Conservation (phyloP, 2,329 filamentous ascomycete species). For the Stachybotrys echinatus region DNA sequence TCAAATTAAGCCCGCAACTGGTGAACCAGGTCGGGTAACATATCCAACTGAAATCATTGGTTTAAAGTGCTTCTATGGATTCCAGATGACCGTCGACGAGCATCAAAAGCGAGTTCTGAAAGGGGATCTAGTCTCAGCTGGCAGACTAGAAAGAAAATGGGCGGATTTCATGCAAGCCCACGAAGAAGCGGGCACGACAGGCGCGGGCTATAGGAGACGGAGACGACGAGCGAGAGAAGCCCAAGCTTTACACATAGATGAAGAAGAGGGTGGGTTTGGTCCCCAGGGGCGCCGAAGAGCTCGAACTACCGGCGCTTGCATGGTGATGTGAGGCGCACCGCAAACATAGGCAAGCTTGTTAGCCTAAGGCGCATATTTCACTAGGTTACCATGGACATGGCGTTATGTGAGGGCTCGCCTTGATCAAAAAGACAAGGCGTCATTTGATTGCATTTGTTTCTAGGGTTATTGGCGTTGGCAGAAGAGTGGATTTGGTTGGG, state of each 20-base stretch:
- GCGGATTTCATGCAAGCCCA: constrained; percentile 88
- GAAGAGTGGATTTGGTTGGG: not conserved
- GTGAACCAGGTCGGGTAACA: constrained; percentile 33
- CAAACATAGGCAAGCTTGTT: not conserved
- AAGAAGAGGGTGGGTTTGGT: constrained; percentile 63
- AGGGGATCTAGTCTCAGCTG: constrained; percentile 70
- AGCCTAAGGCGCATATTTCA: not conserved
- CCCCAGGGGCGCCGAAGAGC: constrained; percentile 54
- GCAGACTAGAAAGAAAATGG: constrained; percentile 84
- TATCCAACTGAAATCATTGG: constrained; percentile 77
- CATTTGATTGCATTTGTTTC: not conserved
- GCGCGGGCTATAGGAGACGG: constrained; percentile 61
- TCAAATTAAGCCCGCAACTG: constrained; percentile 54
- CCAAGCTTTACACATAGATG: constrained; percentile 71
- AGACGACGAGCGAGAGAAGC: constrained; percentile 77
- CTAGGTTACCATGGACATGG: not conserved
- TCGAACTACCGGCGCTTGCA: constrained; percentile 57
- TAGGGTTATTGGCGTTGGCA: not conserved
- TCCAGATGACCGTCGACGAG: constrained; percentile 91
- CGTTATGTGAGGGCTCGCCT: not conserved
- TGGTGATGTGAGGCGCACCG: constrained; percentile 53
- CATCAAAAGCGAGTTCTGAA: constrained; percentile 80
- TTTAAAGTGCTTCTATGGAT: constrained; percentile 91
- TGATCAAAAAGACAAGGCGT: not conserved
- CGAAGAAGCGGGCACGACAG: constrained; percentile 72